Base-by-base conservation (phyloP, 352 stramenopile genomes). In the Pythium volutum region DNA sequence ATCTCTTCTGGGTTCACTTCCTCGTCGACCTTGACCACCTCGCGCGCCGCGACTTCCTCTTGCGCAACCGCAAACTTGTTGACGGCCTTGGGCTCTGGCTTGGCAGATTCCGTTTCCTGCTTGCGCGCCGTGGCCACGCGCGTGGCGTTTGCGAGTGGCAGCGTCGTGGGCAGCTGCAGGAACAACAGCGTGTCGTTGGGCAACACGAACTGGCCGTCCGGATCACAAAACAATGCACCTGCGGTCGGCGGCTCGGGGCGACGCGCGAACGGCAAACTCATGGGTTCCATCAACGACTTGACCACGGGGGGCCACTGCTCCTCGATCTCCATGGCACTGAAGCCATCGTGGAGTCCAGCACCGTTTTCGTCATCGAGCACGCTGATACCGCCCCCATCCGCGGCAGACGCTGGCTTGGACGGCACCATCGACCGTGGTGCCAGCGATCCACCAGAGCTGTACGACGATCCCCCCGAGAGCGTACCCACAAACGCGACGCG, bases 301-400 rank as follows among this genome's bases (percentile, higher is more conserved):
- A 95, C 66, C 25, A 84, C 74, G 7, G 86, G 86, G 16, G 86
- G 86, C 86, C 86, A 95, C 69, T 92, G 79, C 38, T 89, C 70
- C 64, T 89, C 70, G 29, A 91, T 72, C 33, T 91, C 69, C 57
- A 82, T 79, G 7, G 74, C 71, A 18, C 76, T 61, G 9, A 88
- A 78, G 23, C 76, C 64, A 10, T 80, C 77, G 5, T 76, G 74
- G 48, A 88, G 64, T 22, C 54, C 57, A 11, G 52, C 49, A 6
- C 64, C 69, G n/a, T 89, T 74, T 29, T 80, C 74, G 20, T 92
- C 77, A 46, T 95, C 86, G 16, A 95, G 61, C 16, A 95, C 76
- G 73, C 86, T 95, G 65, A 95, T 95, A 29, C 86, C 86, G 6
- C 88, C 75, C n/a, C 81, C 86, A 25, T 89, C 81, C 26, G 86